Evolutionary conservation across 768 basidiomycete genomes (phyloP), one percentile per base, ranked within the genome.

Genomic region (Melanogaster broomeanus): DNA sequence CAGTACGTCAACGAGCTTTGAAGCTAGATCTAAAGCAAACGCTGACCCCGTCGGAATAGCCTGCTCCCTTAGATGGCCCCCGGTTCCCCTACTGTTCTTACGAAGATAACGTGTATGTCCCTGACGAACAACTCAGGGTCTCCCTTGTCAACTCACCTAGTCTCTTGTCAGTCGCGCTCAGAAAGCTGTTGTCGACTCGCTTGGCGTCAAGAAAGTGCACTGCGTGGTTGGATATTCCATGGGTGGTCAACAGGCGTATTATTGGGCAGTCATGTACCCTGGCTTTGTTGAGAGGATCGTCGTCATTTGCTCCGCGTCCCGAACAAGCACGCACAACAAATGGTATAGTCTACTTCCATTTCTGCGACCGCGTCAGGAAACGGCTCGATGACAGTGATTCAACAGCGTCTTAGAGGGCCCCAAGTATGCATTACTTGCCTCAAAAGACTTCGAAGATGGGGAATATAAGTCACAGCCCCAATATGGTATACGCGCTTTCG

Each of bases 331-430:
- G 2, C 79, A 81, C 54, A 81, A 80, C 54, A 69, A 76, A 68
- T 79, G 77, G 79, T 77, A 55, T 7, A 16, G 18, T 34, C 16
- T n/a, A 52, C 37, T 21, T 12, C 18, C 22, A 13, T 35, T n/a
- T 22, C 24, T 30, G 8, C 38, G 37, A 18, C 24, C n/a, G 15
- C 25, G 27, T 51, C 35, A 24, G 33, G 22, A 18, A 34, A 24
- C 11, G 33, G 21, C n/a, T 25, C 25, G 5, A 12, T 33, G 28
- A 30, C 10, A 6, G 28, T 30, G 28, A 9, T 6, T 30, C 19
- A 21, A 8, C 49, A 81, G 80, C 61, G 80, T 82, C 65, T 61
- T 82, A n/a, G 81, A 82, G 61, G 80, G 80, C 0, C 77, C 78
- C 7, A 82, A 79, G 57, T 72, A 78, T 4, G 79, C 80, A 8